Percentiles rank a stretch among this genome's conserved stretches.
Evolutionary conservation across 2,329 filamentous ascomycete genomes (phyloP).

Genomic region (Alternaria gansuensis): DNA sequence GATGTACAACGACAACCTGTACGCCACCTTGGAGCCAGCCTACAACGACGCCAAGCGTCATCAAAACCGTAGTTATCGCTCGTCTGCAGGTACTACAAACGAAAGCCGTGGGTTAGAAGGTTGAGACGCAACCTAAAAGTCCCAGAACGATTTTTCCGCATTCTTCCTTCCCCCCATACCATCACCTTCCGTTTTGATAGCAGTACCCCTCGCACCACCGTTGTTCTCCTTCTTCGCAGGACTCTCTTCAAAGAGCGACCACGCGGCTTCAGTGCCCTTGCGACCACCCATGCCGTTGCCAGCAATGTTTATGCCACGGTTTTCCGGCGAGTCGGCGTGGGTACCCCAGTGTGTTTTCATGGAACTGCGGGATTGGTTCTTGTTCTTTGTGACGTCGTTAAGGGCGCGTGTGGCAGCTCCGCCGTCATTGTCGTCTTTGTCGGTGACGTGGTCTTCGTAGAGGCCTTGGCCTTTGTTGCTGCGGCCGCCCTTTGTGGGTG

Average conservation of each 20-base stretch:
- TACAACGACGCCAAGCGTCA: neutral
- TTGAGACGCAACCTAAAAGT: slow-evolving; percentile 34
- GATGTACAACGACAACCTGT: neutral
- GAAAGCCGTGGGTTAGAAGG: neutral
- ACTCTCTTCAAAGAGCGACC: slow-evolving; percentile 51
- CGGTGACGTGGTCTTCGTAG: slow-evolving; percentile 80
- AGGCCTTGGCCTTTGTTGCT: slow-evolving; percentile 75
- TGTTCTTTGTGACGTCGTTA: slow-evolving; percentile 74
- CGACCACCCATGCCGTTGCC: slow-evolving; percentile 56
- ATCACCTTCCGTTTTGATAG: slow-evolving; percentile 51
- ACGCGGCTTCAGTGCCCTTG: slow-evolving; percentile 50
- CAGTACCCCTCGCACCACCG: slow-evolving; percentile 30
- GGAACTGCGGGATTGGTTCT: slow-evolving; percentile 69
- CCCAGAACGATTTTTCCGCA: slow-evolving; percentile 41
- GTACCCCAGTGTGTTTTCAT: slow-evolving; percentile 48
- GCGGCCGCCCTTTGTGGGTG: slow-evolving; percentile 57
- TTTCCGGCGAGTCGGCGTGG: slow-evolving; percentile 42
- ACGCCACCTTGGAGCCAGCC: neutral
- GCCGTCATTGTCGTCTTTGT: slow-evolving; percentile 51
- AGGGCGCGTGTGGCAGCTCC: slow-evolving; percentile 59
- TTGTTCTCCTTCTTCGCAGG: slow-evolving; percentile 45
- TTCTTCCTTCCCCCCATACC: slow-evolving; percentile 54
- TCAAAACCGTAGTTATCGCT: slow-evolving; percentile 6
- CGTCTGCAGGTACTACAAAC: slow-evolving; percentile 2
- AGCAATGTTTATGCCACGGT: slow-evolving; percentile 49